These are phyloP conservation scores for Colletotrichum sidae DNA, from an alignment of 2,329 filamentous ascomycete genomes.

Conservation along the genomic window DNA sequence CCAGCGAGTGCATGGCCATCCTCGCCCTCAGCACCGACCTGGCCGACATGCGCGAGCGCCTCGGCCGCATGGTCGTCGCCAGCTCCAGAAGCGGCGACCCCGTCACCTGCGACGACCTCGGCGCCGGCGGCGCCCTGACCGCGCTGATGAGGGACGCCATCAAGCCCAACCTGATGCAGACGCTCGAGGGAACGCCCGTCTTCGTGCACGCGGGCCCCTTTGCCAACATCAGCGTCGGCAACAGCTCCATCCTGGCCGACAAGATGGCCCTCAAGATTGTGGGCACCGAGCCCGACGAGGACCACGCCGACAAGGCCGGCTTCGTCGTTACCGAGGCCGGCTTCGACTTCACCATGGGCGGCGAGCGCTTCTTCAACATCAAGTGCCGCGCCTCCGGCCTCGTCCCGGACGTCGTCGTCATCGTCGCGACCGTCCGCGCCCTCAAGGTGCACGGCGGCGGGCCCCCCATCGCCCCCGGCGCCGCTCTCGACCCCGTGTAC, in stretches of 20 bases:
- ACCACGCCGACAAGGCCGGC: conserved; percentile 83
- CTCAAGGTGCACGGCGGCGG: conserved; percentile 97
- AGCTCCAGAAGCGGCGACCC: conserved; percentile 88
- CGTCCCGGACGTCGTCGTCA: conserved; percentile 90
- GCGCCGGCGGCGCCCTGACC: conserved; percentile 89
- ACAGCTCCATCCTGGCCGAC: conserved; percentile 94
- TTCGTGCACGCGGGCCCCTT: conserved; percentile 98
- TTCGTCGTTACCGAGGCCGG: conserved; percentile 97
- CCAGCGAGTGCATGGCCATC: conserved; percentile 98
- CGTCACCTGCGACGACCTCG: conserved; percentile 95
- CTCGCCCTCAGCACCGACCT: conserved; percentile 91
- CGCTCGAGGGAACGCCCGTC: conserved; percentile 94
- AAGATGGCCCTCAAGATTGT: conserved; percentile 96
- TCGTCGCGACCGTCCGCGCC: conserved; percentile 94
- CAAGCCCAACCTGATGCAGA: conserved; percentile 99
- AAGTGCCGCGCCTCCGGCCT: conserved; percentile 97
- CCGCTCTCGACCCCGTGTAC: conserved; percentile 87
- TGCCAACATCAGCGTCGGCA: conserved; percentile 97
- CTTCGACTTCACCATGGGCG: conserved; percentile 99
- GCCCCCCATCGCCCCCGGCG: conserved; percentile 91
- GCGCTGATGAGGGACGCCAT: conserved; percentile 98
- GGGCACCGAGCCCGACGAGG: conserved; percentile 92
- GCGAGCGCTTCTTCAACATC: conserved; percentile 99
- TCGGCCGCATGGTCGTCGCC: conserved; percentile 95
- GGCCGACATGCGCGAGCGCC: conserved; percentile 88